These are phyloP conservation scores for Thielaviopsis punctulata DNA, from an alignment of 2,329 filamentous ascomycete species.

Conservation along the genomic window DNA sequence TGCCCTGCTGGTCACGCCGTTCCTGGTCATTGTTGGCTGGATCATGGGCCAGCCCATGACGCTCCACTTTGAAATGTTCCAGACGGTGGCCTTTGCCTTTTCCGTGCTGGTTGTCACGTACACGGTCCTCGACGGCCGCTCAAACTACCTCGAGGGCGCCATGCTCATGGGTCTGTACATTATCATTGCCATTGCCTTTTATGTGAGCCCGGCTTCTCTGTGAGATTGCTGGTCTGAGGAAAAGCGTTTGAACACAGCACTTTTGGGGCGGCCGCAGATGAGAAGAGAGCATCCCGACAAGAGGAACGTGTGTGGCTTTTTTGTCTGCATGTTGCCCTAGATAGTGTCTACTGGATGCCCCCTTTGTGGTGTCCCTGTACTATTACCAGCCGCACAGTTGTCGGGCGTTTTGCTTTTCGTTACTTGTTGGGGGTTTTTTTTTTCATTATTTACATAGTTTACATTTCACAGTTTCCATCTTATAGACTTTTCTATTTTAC, in stretches of 20 bases:
- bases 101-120: constrained; percentile 61
- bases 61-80: constrained; percentile 72
- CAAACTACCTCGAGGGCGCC: constrained; percentile 68
- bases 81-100: constrained; percentile 66
- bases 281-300: not conserved
- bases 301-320: not conserved
- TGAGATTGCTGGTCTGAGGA: too few species aligned
- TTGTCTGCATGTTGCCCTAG: not conserved
- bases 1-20: constrained; percentile 63
- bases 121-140: constrained; percentile 65
- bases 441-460: too few species aligned
- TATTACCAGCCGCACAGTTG: too few species aligned
- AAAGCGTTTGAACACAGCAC: not conserved
- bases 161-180: constrained; percentile 41
- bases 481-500: too few species aligned
- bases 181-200: constrained; percentile 45
- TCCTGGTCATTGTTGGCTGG: constrained; percentile 67
- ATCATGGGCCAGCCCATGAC: constrained; percentile 57
- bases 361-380: too few species aligned
- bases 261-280: not conserved
- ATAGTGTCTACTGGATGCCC: not conserved
- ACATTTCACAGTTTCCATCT: too few species aligned
- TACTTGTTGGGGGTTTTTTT: too few species aligned
- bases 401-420: too few species aligned
- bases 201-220: constrained; percentile 28